Conservation (phyloP, 2,329 filamentous ascomycete genomes). For the Xylaria sp. region DNA sequence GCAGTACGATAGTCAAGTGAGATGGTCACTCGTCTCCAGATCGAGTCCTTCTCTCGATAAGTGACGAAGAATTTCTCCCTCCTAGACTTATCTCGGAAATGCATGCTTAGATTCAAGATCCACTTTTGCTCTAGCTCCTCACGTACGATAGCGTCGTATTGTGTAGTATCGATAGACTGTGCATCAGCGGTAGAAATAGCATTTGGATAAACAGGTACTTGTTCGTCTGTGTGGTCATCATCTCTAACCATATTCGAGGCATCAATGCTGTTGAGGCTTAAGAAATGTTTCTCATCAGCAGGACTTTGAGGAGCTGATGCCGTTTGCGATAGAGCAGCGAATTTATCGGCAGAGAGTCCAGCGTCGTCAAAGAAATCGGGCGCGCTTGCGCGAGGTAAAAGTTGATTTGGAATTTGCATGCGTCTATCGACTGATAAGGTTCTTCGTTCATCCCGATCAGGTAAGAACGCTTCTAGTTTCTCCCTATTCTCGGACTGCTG, state of each 20-base stretch:
- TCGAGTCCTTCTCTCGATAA: constrained; percentile 81
- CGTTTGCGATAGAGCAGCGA: constrained; percentile 42
- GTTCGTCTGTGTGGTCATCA: constrained; percentile 47
- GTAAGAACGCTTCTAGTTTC: constrained; percentile 73
- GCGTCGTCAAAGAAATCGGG: constrained; percentile 57
- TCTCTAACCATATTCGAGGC: constrained; percentile 40
- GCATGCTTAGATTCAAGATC: constrained; percentile 99
- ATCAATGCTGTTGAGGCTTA: constrained; percentile 43
- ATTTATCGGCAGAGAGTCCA: constrained; percentile 45
- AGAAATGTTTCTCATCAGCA: constrained; percentile 50
- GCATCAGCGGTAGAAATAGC: constrained; percentile 52
- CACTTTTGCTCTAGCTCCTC: constrained; percentile 88
- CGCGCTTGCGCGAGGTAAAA: constrained; percentile 61
- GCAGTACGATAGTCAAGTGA: constrained; percentile 92
- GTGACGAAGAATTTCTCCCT: constrained; percentile 99
- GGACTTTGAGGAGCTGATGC: constrained; percentile 50
- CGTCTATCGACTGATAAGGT: constrained; percentile 74
- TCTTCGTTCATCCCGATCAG: constrained; percentile 74
- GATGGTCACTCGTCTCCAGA: constrained; percentile 90
- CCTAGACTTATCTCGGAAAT: constrained; percentile 91
- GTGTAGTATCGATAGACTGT: constrained; percentile 62
- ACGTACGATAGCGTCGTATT: constrained; percentile 73
- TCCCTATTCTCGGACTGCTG: constrained; percentile 84
- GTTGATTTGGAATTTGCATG: constrained; percentile 49
- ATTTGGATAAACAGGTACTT: constrained; percentile 36